Evolutionary conservation across 129 eudicot genomes (phyloP).

Genomic region (Deinandra increscens): DNA sequence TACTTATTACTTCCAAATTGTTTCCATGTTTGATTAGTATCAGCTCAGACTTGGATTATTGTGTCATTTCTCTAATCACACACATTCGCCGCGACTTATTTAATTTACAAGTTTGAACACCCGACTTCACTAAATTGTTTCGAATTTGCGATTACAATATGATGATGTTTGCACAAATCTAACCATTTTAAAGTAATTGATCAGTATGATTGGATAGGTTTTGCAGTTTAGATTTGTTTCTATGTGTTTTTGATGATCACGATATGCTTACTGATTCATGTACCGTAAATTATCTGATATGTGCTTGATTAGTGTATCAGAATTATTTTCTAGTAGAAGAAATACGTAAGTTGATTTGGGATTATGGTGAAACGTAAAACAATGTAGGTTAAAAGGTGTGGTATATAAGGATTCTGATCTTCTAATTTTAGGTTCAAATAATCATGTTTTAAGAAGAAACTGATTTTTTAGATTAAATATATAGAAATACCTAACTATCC

Average conservation of each 20-base stretch:
- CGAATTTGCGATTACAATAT: not conserved
- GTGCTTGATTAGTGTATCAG: not conserved
- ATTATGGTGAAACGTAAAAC: not conserved
- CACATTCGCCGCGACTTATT: not conserved
- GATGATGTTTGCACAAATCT: constrained; percentile 9
- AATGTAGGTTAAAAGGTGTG: not conserved
- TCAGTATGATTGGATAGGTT: not conserved
- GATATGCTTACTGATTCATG: no score
- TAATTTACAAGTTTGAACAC: not conserved
- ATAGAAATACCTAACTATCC: not conserved
- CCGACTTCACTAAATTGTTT: not conserved
- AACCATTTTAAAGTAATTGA: not conserved
- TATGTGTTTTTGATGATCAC: no score
- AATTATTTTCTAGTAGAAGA: not conserved
- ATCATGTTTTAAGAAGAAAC: not conserved
- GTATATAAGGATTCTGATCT: not conserved
- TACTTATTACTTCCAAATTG: not conserved
- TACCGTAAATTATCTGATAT: constrained; percentile 8
- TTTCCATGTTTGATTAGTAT: not conserved
- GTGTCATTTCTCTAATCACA: constrained; percentile 2
- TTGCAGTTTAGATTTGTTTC: no score
- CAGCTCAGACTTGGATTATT: not conserved
- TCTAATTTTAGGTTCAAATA: not conserved
- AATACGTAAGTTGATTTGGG: not conserved
- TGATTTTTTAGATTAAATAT: not conserved